Evolutionary conservation across 257 asterid genomes (phyloP).

Genomic region (Striga asiatica): DNA sequence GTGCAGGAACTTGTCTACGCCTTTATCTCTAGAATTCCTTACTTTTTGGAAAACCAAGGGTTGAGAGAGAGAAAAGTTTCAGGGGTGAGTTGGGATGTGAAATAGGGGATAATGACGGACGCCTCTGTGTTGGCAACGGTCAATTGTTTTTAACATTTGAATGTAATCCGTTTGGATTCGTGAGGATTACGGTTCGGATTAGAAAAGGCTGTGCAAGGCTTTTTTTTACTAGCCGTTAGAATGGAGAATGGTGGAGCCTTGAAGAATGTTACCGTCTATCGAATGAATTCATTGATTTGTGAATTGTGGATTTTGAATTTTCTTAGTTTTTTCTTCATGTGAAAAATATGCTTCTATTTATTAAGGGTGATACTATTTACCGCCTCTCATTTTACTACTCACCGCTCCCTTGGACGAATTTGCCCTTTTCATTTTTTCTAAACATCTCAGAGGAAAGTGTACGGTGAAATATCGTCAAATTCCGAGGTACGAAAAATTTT

Average conservation of each 20-base stretch:
- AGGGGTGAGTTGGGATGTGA: slow-evolving; percentile 1
- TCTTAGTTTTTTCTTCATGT: too few relatives aligned
- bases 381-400: too few relatives aligned
- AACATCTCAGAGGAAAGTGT: too few relatives aligned
- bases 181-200: slow-evolving; percentile 21
- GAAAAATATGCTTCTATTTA: too few relatives aligned
- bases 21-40: not conserved
- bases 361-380: too few relatives aligned
- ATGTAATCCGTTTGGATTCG: slow-evolving; percentile 25
- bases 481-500: too few relatives aligned
- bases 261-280: slow-evolving; percentile 9
- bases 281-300: too few relatives aligned
- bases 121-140: slow-evolving; percentile 37
- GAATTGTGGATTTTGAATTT: too few relatives aligned
- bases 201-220: not conserved
- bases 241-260: not conserved
- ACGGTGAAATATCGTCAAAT: too few relatives aligned
- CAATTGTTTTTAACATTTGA: slow-evolving; percentile 20
- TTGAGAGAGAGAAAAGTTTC: not conserved
- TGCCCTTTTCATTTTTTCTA: too few relatives aligned
- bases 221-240: slow-evolving; percentile 36
- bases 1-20: slow-evolving; percentile 6
- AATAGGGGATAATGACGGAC: not conserved
- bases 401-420: too few relatives aligned
- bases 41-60: not conserved